Percentiles rank a stretch among this genome's conserved stretches.
These are phyloP conservation scores for Aspergillus aculeatus DNA, from an alignment of 2,329 filamentous ascomycete species.

Conservation along the genomic window DNA sequence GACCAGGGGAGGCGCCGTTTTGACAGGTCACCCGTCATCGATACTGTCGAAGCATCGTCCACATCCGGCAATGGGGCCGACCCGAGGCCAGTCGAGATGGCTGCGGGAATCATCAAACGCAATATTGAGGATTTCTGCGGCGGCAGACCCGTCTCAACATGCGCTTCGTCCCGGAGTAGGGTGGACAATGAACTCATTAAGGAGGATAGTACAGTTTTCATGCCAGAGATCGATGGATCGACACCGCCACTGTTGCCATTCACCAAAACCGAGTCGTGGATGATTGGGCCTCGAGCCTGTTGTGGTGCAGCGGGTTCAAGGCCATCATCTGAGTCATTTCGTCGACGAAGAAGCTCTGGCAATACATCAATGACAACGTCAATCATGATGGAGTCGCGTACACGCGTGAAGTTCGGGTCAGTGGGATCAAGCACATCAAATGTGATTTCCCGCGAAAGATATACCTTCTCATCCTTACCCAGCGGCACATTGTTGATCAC, in stretches of 20 bases:
- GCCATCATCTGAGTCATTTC: slow-evolving; percentile 33
- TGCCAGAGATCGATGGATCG: slow-evolving; percentile 33
- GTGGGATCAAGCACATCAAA: slow-evolving; percentile 63
- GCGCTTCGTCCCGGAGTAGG: slow-evolving; percentile 46
- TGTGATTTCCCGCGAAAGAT: slow-evolving; percentile 72
- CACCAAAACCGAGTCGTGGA: slow-evolving; percentile 21
- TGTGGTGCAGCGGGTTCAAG: slow-evolving; percentile 26
- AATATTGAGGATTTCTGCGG: slow-evolving; percentile 31
- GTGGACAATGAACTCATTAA: slow-evolving; percentile 53
- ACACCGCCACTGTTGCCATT: slow-evolving; percentile 27
- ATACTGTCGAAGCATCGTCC: slow-evolving; percentile 49
- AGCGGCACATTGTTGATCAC: slow-evolving; percentile 78
- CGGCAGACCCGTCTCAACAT: slow-evolving; percentile 29
- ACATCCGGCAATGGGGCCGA: slow-evolving; percentile 70
- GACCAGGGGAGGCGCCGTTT: slow-evolving; percentile 63
- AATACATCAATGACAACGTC: slow-evolving; percentile 68
- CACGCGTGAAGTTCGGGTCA: slow-evolving; percentile 79
- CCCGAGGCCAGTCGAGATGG: slow-evolving; percentile 51
- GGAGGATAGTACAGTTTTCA: slow-evolving; percentile 46
- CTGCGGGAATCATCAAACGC: slow-evolving; percentile 48
- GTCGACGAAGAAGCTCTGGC: slow-evolving; percentile 34
- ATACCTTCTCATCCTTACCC: slow-evolving; percentile 83
- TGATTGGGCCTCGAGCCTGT: slow-evolving; percentile 20
- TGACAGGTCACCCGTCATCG: slow-evolving; percentile 38
- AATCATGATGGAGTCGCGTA: slow-evolving; percentile 69